A percentile compares a stretch with the other conserved stretches of the same genome.
phyloP scores from a whole-genome alignment of 441 rosid species.

The Breynia disticha region DNA sequence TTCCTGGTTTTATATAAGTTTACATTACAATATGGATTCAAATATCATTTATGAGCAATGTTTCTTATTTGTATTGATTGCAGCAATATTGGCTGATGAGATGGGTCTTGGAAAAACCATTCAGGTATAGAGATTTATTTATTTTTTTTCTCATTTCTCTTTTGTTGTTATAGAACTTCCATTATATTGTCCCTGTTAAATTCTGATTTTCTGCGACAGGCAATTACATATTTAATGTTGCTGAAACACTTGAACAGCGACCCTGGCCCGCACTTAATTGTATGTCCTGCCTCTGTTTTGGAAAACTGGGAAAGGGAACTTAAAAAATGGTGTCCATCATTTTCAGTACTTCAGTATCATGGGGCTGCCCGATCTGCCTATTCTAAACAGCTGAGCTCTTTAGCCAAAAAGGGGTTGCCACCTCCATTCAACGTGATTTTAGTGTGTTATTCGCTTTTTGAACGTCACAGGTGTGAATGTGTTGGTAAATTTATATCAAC shows the following conservation, averaged over 20 bases:
- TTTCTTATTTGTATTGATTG: constrained; percentile 21
- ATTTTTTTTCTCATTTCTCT: constrained; percentile 4
- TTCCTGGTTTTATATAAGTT: no score
- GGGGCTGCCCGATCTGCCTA: constrained; percentile 74
- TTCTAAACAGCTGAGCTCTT: constrained; percentile 67
- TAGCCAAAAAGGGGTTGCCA: constrained; percentile 72
- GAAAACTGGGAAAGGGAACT: constrained; percentile 99
- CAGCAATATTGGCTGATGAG: constrained; percentile 96
- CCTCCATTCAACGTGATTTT: constrained; percentile 90
- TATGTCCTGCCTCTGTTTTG: constrained; percentile 92
- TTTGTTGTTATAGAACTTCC: neutral
- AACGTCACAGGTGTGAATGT: constrained; percentile 70
- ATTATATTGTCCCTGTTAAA: constrained; percentile 13
- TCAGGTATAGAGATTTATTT: constrained; percentile 48
- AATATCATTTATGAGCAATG: neutral
- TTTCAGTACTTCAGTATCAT: constrained; percentile 79
- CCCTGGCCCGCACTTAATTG: constrained; percentile 92
- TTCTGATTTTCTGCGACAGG: constrained; percentile 34
- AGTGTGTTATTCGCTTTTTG: constrained; percentile 92
- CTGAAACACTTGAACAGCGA: constrained; percentile 69
- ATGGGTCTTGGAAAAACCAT: constrained; percentile 99
- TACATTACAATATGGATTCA: no score
- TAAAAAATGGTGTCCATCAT: constrained; percentile 95
- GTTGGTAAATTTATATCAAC: constrained; percentile 6
- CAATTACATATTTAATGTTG: constrained; percentile 74